Percentiles rank a stretch among this genome's conserved stretches.
Evolutionary conservation across 371 early-diverging fungal species (phyloP).

Genomic region (Mucor ambiguus): DNA sequence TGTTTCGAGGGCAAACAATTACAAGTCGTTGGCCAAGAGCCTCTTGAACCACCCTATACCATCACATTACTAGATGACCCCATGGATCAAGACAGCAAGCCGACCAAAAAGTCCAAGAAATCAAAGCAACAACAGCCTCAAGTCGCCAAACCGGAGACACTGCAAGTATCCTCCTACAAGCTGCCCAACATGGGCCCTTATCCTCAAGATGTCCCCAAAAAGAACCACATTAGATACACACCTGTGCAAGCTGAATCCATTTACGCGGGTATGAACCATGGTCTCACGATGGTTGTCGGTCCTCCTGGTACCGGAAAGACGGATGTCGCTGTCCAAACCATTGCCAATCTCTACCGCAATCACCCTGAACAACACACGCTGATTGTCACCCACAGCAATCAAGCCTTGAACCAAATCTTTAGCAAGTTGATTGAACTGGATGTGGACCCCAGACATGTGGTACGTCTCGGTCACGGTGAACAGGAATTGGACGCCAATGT

Average conservation of each 20-base stretch:
- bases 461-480: slow-evolving; percentile 94
- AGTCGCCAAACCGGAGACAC: slow-evolving; percentile 36
- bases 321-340: slow-evolving; percentile 94
- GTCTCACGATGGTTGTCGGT: slow-evolving; percentile 92
- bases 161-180: slow-evolving; percentile 63
- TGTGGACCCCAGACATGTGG: slow-evolving; percentile 89
- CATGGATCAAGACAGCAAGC: slow-evolving; percentile 29
- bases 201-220: slow-evolving; percentile 61
- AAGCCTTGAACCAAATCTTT: slow-evolving; percentile 94
- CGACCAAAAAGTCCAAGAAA: slow-evolving; percentile 51
- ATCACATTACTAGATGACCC: slow-evolving; percentile 52
- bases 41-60: slow-evolving; percentile 62
- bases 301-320: slow-evolving; percentile 98
- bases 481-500: slow-evolving; percentile 83
- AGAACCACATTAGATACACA: slow-evolving; percentile 84
- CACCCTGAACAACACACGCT: slow-evolving; percentile 88
- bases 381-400: slow-evolving; percentile 93
- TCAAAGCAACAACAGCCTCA: slow-evolving; percentile 38
- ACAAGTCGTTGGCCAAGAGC: slow-evolving; percentile 18
- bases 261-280: slow-evolving; percentile 78
- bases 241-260: slow-evolving; percentile 89
- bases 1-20: slow-evolving; percentile 56
- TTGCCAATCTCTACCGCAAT: slow-evolving; percentile 91
- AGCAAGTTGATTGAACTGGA: slow-evolving; percentile 88
- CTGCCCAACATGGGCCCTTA: slow-evolving; percentile 77